Percentiles rank a stretch among this genome's conserved stretches.
Evolutionary conservation across 1,284 basidiomycete species (phyloP).

Genomic region (Cutaneotrichosporon curvatum): DNA sequence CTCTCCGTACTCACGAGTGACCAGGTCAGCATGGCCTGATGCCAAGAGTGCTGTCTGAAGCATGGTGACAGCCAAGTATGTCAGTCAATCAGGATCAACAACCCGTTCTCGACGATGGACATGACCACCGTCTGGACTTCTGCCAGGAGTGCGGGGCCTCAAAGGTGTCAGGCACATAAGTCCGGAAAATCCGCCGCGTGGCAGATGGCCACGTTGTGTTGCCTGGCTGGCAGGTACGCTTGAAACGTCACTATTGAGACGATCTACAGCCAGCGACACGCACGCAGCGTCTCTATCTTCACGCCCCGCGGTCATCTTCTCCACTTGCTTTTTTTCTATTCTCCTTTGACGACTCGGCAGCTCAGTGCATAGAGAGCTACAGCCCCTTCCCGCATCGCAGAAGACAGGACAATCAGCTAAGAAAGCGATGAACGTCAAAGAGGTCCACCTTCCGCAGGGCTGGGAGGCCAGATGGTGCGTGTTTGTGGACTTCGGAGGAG

Average conservation of each 20-base stretch:
- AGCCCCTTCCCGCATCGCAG: too few species aligned
- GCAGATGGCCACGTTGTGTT: neutral
- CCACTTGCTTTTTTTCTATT: too few species aligned
- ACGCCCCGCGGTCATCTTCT: neutral
- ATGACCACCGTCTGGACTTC: neutral
- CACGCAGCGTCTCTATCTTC: neutral
- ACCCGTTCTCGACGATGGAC: neutral
- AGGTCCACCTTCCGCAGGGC: conserved; percentile 61
- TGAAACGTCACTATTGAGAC: neutral
- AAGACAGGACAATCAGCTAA: neutral
- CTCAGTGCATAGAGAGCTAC: too few species aligned
- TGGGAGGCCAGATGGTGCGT: conserved; percentile 82
- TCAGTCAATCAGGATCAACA: too few species aligned
- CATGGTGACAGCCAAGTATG: too few species aligned
- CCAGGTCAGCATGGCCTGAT: conserved; percentile 44
- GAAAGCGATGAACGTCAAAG: conserved; percentile 24
- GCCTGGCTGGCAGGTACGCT: neutral
- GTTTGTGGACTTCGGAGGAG: neutral
- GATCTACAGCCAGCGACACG: too few species aligned
- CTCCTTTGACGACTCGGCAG: too few species aligned
- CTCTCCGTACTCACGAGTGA: conserved; percentile 37
- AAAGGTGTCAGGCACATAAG: neutral
- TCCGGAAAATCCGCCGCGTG: conserved; percentile 4
- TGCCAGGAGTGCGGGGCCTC: conserved; percentile 3
- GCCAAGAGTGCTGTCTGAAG: conserved; percentile 44